Conservation (phyloP, 1,139 yeast species). For the Pichia sp. region DNA sequence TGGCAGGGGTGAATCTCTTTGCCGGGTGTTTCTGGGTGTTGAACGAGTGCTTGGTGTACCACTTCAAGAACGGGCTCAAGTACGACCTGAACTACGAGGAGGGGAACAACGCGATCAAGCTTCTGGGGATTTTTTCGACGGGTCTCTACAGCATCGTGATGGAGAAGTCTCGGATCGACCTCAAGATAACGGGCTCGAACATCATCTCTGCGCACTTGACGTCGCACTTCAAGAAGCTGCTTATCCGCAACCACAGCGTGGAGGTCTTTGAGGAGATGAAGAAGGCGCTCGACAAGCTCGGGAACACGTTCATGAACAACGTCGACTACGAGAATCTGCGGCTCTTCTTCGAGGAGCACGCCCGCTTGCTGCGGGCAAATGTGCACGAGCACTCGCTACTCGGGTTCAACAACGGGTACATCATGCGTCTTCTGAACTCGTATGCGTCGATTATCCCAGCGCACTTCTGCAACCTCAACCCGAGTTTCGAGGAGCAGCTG, state of each 20-base stretch:
- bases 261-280: slow-evolving; percentile 11
- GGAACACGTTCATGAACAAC: slow-evolving; percentile 1
- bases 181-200: background rate
- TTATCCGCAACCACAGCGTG: background rate
- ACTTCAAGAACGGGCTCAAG: slow-evolving; percentile 14
- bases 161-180: slow-evolving; percentile 6
- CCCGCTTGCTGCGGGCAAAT: background rate
- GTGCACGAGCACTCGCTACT: slow-evolving; percentile 3
- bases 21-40: slow-evolving; percentile 9
- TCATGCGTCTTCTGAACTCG: slow-evolving; percentile 12
- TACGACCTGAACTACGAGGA: slow-evolving; percentile 9
- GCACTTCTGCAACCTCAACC: slow-evolving; percentile 5
- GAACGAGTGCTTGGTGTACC: slow-evolving; percentile 13
- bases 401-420: slow-evolving; percentile 10
- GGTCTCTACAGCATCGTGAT: slow-evolving; percentile 17
- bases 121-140: slow-evolving; percentile 16
- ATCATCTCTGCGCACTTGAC: background rate
- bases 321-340: slow-evolving; percentile 4
- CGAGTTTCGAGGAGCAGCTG: background rate
- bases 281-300: slow-evolving; percentile 8
- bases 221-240: background rate
- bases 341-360: slow-evolving; percentile 7
- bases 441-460: slow-evolving; percentile 15
- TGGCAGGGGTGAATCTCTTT: background rate
- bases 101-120: slow-evolving; percentile 11